Evolutionary conservation across 768 basidiomycete genomes (phyloP), one percentile per base, ranked within the genome.

Genomic region (Coprinopsis strossmayeri): DNA sequence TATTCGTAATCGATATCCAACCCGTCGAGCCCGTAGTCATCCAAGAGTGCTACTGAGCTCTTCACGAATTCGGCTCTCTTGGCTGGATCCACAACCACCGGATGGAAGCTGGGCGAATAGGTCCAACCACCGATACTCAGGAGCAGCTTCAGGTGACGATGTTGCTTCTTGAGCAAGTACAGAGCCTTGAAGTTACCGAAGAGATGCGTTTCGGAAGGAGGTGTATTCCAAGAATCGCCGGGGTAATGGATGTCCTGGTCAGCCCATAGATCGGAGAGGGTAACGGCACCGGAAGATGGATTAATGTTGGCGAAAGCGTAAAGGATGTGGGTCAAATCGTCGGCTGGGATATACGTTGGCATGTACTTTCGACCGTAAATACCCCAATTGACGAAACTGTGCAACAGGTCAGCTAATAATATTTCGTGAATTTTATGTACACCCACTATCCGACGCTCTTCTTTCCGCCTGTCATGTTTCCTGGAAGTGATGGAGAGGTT

Each of bases 161-260:
- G 73, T 53, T 77, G 64, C 61, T 94, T 86, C 75, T 98, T 98
- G 55, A 97, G 73, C 26, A 87, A 77, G 65, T 93, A 94, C 50
- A 98, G 78, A 43, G 88, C 89, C 62, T 95, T 96, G 69, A 98
- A 80, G 65, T 95, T 95, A 46, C 94, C 94, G 58, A 95, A 98
- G 15, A 98, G 78, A 64, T 98, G 96, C 53, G 75, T 84, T 37
- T 92, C 93, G 23, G 61, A 62, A 46, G 98, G 95, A 30, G 43
- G 43, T 7, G 28, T 45, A 55, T 93, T 87, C 96, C 96, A 99
- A 3, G 85, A 87, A 65, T 99, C 96, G 5, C 86, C 89, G 0
- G 87, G 83, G 62, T 95, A 94, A 63, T 98, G 96, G 39, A 98
- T 98, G 62, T 98, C 91, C 59, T 94, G 81, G 71, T 99, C 96